Percentiles rank a stretch among this genome's conserved stretches.
Evolutionary conservation across 306 rosid species (phyloP).

Genomic region (Medicago arabica): DNA sequence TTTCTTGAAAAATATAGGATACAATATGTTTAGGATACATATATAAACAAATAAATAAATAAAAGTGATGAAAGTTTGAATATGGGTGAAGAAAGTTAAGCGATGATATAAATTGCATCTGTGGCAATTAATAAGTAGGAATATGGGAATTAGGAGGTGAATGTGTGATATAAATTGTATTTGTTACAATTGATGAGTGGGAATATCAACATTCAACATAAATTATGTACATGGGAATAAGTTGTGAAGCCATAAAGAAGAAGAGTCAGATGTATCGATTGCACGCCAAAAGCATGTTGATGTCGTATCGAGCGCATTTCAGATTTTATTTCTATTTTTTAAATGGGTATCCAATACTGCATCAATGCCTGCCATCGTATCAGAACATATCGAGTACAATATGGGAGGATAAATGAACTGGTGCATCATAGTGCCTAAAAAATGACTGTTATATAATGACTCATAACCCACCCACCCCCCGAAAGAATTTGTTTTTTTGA

Average conservation of each 20-base stretch:
- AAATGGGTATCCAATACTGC: neutral
- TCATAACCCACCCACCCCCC: neutral
- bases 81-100: neutral
- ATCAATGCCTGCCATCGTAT: neutral
- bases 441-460: conserved; percentile 2
- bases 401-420: neutral
- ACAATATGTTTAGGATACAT: neutral
- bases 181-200: neutral
- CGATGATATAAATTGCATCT: neutral
- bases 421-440: neutral
- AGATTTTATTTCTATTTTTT: neutral
- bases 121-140: conserved; percentile 1
- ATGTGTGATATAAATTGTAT: conserved; percentile 10
- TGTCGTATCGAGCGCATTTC: neutral
- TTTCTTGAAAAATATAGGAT: neutral
- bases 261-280: neutral
- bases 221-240: neutral
- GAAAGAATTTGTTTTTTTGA: too few relatives aligned
- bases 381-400: neutral
- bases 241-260: neutral
- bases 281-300: neutral
- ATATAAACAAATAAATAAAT: neutral
- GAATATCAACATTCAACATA: neutral
- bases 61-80: neutral
- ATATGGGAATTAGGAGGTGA: neutral